Conservation (phyloP, 306 rosid species). For the Geum urbanum region DNA sequence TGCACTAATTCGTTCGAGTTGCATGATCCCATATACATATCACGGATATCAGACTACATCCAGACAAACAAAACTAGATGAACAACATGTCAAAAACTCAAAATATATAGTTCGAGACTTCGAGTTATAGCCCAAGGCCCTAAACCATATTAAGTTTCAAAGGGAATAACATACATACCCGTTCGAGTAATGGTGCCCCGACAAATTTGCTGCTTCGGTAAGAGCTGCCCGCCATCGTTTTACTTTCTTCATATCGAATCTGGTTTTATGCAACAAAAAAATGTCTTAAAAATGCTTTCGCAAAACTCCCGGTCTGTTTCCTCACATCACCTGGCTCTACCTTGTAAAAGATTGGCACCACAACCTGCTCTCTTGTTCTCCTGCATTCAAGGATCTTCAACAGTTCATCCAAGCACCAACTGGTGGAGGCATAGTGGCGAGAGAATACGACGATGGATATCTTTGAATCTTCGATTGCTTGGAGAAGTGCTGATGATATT, state of each 20-base stretch:
- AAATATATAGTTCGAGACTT: too few species aligned
- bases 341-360: background rate
- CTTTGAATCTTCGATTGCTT: background rate
- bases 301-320: background rate
- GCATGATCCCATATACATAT: too few species aligned
- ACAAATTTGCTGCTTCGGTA: background rate
- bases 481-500: background rate
- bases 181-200: background rate
- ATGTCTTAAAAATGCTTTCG: too few species aligned
- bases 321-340: background rate
- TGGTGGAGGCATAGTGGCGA: background rate
- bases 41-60: too few species aligned
- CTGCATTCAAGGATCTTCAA: background rate
- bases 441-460: background rate
- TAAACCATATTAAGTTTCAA: too few species aligned
- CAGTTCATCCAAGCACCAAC: background rate
- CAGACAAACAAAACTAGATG: too few species aligned
- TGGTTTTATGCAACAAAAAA: too few species aligned
- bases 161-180: too few species aligned
- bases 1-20: too few species aligned
- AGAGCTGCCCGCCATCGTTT: background rate
- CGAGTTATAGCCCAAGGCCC: too few species aligned
- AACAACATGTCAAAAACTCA: too few species aligned
- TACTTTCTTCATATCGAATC: background rate
- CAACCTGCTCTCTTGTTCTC: background rate